Percentiles rank a stretch among this genome's conserved stretches.
Evolutionary conservation across 805 yeast species (phyloP).

Genomic region (Ogataea parapolymorpha): DNA sequence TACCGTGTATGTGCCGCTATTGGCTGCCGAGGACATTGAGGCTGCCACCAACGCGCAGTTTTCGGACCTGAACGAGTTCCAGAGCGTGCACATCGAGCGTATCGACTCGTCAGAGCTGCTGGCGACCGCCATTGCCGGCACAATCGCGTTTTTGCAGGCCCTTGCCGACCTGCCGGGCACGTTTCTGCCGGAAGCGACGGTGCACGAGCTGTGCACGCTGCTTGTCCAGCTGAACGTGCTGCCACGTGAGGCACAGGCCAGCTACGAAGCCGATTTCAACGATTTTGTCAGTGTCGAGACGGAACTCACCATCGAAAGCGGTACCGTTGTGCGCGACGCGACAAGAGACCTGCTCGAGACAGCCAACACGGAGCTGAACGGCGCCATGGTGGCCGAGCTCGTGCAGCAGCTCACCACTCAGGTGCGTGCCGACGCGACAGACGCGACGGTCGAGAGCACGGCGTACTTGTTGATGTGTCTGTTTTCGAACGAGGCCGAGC

Average conservation of each 20-base stretch:
- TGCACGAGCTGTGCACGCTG: slow-evolving; percentile 24
- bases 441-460: slow-evolving; percentile 37
- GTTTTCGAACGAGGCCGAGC: slow-evolving; percentile 38
- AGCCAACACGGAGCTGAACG: slow-evolving; percentile 40
- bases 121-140: slow-evolving; percentile 24
- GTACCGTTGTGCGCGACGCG: slow-evolving; percentile 52
- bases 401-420: slow-evolving; percentile 15
- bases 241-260: slow-evolving; percentile 40
- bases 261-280: slow-evolving; percentile 62
- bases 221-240: slow-evolving; percentile 40
- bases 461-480: slow-evolving; percentile 40
- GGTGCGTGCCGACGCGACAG: slow-evolving; percentile 3
- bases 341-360: slow-evolving; percentile 55
- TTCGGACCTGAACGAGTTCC: slow-evolving; percentile 21
- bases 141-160: slow-evolving; percentile 32
- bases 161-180: slow-evolving; percentile 22
- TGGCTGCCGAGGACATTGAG: slow-evolving; percentile 5
- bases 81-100: slow-evolving; percentile 22
- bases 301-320: slow-evolving; percentile 54
- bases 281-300: slow-evolving; percentile 69
- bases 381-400: slow-evolving; percentile 20
- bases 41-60: slow-evolving; percentile 10
- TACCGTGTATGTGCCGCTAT: slow-evolving; percentile 19
- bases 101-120: slow-evolving; percentile 23
- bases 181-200: slow-evolving; percentile 13